Base-by-base conservation (phyloP, 2,329 filamentous ascomycete genomes). In the Sclerotinia subarctica region DNA sequence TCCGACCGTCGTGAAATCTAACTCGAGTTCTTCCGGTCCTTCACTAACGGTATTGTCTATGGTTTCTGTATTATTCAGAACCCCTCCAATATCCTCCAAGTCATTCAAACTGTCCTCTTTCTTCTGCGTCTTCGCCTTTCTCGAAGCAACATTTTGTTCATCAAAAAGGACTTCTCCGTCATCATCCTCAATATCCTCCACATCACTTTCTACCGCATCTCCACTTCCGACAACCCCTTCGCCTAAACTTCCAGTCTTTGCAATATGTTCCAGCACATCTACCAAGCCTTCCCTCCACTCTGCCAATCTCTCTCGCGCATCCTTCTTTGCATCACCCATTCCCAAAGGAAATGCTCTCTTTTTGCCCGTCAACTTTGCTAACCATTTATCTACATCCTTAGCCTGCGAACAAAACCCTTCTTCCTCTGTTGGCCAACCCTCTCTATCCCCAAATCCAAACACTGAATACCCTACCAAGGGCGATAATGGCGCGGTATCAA, bases 341-440 rank as follows among this genome's bases (percentile, higher is more conserved):
- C 95, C 95, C 8, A 98, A 82, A 0, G 94, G 94, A 74, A 90
- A 98, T 0, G 93, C 94, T 76, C 94, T 85, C 80, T 94, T 97
- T 70, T 90, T 86, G 1, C 87, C 90, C 0, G 94, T 97, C 75
- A 99, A 80, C 77, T 93, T 96, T n/a, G 94, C 93, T 91, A 99
- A 92, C 94, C 95, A 98, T 77, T 88, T 93, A 77, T 99, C 94
- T 3, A 96, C 83, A 73, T 97, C 90, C 75, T 90, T 91, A 1
- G 94, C 94, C 77, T 98, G 94, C 70, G 92, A 93, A 77, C 94
- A 97, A 80, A 94, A 99, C 0, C 94, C 94, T 73, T 95, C 91
- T 69, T 90, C 87, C 79, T 97, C 93, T 0, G 90, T 92, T 0
- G 93, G 92, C 94, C 95, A 99, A 68, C 91, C 93, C 77, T 96